Percentiles rank a stretch among this genome's conserved stretches.
These are phyloP conservation scores for Rubia occidens DNA, from an alignment of 305 asterid species.

Conservation along the genomic window DNA sequence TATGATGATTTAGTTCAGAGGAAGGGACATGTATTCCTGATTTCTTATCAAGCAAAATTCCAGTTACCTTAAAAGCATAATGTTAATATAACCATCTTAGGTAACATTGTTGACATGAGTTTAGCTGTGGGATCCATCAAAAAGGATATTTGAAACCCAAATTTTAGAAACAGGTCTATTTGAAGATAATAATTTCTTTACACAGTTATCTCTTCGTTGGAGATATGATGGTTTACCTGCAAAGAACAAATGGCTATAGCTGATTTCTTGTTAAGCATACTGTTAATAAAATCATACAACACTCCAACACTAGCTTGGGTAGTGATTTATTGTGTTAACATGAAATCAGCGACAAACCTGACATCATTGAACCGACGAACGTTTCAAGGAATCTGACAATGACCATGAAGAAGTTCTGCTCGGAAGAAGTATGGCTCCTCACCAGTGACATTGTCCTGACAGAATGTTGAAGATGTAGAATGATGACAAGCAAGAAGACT, in stretches of 20 bases:
- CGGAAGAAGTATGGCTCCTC: conserved; percentile 74
- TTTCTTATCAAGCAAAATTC: no score
- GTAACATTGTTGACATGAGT: no score
- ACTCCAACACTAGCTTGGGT: neutral
- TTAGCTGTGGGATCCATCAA: neutral
- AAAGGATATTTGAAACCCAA: neutral
- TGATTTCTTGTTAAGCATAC: neutral
- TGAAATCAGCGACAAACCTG: conserved; percentile 48
- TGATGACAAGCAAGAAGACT: conserved; percentile 13
- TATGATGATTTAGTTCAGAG: neutral
- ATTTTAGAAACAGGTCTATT: neutral
- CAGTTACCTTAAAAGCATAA: no score
- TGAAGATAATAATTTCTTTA: neutral
- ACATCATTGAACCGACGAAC: conserved; percentile 86
- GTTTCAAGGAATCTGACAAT: conserved; percentile 92
- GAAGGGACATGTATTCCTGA: no score
- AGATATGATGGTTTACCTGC: no score
- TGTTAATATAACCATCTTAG: no score
- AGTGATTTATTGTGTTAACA: neutral
- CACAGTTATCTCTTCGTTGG: neutral
- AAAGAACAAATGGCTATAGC: neutral
- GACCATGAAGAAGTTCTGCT: conserved; percentile 65
- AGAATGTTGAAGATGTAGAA: conserved; percentile 16
- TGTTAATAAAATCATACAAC: neutral
- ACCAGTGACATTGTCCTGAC: conserved; percentile 89